Evolutionary conservation across 2,329 filamentous ascomycete species (phyloP).

Genomic region (Biscogniauxia sp.): DNA sequence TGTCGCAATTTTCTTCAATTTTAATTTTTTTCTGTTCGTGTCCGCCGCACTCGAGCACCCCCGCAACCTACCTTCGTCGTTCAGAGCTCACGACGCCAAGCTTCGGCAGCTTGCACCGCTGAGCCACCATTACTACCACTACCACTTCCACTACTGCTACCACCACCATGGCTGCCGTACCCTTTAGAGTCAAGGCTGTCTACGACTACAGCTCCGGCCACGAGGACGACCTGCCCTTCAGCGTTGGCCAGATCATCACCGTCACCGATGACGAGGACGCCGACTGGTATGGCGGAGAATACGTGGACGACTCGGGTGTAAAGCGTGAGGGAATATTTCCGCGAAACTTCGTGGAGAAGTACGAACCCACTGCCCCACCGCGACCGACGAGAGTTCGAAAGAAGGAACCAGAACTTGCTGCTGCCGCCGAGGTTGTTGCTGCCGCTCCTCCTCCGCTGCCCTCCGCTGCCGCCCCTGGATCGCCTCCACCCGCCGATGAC

Average conservation of each 20-base stretch:
- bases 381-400: slow-evolving; percentile 76
- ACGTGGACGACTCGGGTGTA: slow-evolving; percentile 69
- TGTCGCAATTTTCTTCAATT: slow-evolving; percentile 1
- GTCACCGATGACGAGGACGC: slow-evolving; percentile 89
- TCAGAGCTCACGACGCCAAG: slow-evolving; percentile 12
- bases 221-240: slow-evolving; percentile 91
- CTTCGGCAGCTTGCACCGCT: slow-evolving; percentile 22
- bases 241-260: slow-evolving; percentile 82
- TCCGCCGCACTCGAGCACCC: slow-evolving; percentile 9
- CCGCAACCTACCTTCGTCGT: slow-evolving; percentile 16
- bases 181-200: slow-evolving; percentile 93
- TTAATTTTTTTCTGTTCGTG: background rate
- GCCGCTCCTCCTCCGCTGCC: slow-evolving; percentile 37
- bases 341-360: slow-evolving; percentile 95
- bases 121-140: slow-evolving; percentile 13
- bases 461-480: slow-evolving; percentile 26
- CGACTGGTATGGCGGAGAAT: slow-evolving; percentile 93
- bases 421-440: slow-evolving; percentile 36
- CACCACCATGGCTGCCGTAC: slow-evolving; percentile 62
- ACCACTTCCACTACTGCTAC: too few species aligned
- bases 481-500: slow-evolving; percentile 22
- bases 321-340: slow-evolving; percentile 88
- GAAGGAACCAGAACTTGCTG: slow-evolving; percentile 50
- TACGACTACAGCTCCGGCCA: slow-evolving; percentile 93
- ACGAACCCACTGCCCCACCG: slow-evolving; percentile 86